phyloP scores from a whole-genome alignment of 2,329 filamentous ascomycete species.

The Sclerotiophoma versabilis region DNA sequence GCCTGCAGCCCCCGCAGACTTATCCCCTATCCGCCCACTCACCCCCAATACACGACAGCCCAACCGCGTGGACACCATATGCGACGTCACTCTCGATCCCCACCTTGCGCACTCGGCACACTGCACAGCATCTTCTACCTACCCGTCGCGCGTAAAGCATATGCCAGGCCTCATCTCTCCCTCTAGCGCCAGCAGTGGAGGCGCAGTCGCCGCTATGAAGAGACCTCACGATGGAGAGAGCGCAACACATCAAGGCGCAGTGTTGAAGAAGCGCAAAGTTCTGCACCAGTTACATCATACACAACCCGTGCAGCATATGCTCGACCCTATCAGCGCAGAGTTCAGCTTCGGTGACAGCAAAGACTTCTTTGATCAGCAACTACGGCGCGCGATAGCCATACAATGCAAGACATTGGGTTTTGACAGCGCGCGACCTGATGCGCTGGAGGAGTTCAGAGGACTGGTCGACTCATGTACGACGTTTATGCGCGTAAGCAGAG shows the following conservation, averaged over 20 bases:
- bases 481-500: conserved; percentile 23
- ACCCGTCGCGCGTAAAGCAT: conserved; percentile 25
- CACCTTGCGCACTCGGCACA: conserved; percentile 19
- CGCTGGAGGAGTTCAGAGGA: conserved; percentile 63
- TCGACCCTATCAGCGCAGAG: conserved; percentile 46
- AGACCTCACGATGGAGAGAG: conserved; percentile 34
- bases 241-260: conserved; percentile 29
- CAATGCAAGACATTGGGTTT: conserved; percentile 62
- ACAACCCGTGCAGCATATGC: conserved; percentile 42
- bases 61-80: conserved; percentile 14
- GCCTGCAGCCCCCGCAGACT: conserved; percentile 9
- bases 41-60: conserved; percentile 6
- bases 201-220: conserved; percentile 46
- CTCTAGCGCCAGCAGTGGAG: conserved; percentile 40
- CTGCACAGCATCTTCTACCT: conserved; percentile 6
- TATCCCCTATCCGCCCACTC: conserved; percentile 2
- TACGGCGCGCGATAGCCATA: conserved; percentile 63
- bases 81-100: conserved; percentile 19
- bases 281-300: conserved; percentile 44
- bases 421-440: conserved; percentile 61
- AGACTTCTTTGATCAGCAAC: conserved; percentile 60
- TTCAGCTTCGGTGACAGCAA: conserved; percentile 53
- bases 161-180: conserved; percentile 45
- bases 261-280: conserved; percentile 46
- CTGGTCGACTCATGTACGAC: conserved; percentile 66